A percentile compares a stretch with the other conserved stretches of the same genome.
Evolutionary conservation across 1,139 yeast genomes (phyloP).

Genomic region (Suhomyces chickasaworum): DNA sequence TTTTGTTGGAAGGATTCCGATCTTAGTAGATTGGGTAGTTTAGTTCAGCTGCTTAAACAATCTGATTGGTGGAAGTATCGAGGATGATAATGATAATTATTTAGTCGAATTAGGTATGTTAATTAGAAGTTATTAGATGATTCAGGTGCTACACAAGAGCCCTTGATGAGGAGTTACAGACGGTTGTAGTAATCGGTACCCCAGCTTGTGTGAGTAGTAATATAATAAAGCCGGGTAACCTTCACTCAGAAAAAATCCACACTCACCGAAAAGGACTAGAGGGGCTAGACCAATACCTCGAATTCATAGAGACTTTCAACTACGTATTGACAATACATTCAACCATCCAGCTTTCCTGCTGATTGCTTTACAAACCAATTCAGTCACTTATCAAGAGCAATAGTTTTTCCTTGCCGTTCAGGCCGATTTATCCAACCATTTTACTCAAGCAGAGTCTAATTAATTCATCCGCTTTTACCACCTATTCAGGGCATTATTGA

Average conservation of each 20-base stretch:
- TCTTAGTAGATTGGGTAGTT: neutral
- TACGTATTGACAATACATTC: neutral
- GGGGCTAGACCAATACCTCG: conserved; percentile 7
- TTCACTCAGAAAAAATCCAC: conserved; percentile 6
- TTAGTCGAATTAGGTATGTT: neutral
- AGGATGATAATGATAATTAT: neutral
- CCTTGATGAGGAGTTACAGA: neutral
- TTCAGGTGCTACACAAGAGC: neutral
- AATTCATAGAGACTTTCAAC: neutral
- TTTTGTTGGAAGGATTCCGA: neutral
- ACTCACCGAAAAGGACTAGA: conserved; percentile 3
- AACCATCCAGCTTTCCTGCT: neutral
- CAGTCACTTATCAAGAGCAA: neutral
- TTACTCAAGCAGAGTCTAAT: neutral
- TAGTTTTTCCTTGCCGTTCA: neutral
- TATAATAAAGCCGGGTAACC: conserved; percentile 12
- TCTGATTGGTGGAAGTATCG: too few relatives aligned
- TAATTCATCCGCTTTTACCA: neutral
- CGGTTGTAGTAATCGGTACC: neutral
- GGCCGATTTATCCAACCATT: neutral
- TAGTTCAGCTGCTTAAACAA: too few relatives aligned
- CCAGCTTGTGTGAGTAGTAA: neutral
- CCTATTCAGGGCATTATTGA: neutral
- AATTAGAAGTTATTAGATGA: neutral
- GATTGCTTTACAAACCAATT: neutral